Base-by-base conservation (phyloP, 2,329 filamentous ascomycete species). In the Pseudogymnoascus sp. region DNA sequence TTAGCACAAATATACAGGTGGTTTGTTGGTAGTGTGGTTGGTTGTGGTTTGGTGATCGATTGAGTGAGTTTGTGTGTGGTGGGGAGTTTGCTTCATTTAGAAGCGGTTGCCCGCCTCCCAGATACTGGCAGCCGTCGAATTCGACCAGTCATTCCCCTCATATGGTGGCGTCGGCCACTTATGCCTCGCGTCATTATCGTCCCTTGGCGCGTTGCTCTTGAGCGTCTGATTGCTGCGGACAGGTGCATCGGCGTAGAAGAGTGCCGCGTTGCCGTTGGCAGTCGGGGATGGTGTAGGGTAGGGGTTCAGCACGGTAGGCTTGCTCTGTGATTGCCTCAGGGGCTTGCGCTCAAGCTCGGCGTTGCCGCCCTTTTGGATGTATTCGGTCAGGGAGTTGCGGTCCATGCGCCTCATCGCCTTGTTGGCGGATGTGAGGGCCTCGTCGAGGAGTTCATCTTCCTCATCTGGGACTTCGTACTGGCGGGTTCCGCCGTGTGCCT, bases 161-260 rank as follows among this genome's bases (percentile, higher is more conserved):
- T 97, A 96, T 3, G 94, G 93, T 21, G 94, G 94, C 14, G 94
- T 97, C 2, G 92, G 93, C 89, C 92, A 97, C 77, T 96, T 94
- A 40, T 86, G 81, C 62, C 80, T 66, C 16, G 65, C 76, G 21
- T 79, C 77, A 63, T 77, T 72, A 62, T 80, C 76, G 67, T 82
- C 75, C 65, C 80, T 77, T 11, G 76, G 70, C 31, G 79, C 77
- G 11, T 76, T 73, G 1, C 77, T 70, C 79, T 83, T 82, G 72
- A 85, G 84, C 70, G 81, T 80, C 70, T 86, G 82, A 37, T 83
- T 80, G 25, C 82, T 80, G 37, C 87, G 71, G 25, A 70, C 69
- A 66, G 63, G 25, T 25, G 81, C 84, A n/a, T 84, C 84, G 25
- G 81, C 84, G n/a, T 84, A 83, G 73, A 93, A 96, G 28, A 89